phyloP scores from a whole-genome alignment of 495 filamentous ascomycete species.

The Daldinia grandis region DNA sequence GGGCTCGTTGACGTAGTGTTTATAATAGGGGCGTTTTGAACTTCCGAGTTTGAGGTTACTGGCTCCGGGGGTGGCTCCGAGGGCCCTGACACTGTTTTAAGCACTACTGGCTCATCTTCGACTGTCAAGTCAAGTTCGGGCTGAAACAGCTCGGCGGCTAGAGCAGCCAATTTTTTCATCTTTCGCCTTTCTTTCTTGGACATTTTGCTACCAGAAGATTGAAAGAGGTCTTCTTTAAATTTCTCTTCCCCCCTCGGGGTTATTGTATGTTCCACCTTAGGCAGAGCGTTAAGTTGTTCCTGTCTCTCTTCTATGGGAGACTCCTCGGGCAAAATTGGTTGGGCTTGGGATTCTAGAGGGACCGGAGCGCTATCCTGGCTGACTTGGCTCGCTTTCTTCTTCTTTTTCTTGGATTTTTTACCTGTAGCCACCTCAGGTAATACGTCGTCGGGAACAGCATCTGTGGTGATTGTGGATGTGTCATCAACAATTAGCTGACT shows the following conservation, averaged over 20 bases:
- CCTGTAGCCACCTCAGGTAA: slow-evolving; percentile 25
- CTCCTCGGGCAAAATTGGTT: slow-evolving; percentile 20
- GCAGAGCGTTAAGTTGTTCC: slow-evolving; percentile 23
- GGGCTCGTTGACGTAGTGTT: not conserved
- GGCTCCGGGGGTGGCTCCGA: slow-evolving; percentile 5
- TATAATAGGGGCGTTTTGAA: slow-evolving; percentile 3
- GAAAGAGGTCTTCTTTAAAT: slow-evolving; percentile 16
- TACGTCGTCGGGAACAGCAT: slow-evolving; percentile 18
- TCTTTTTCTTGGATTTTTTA: slow-evolving; percentile 35
- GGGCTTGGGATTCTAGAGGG: slow-evolving; percentile 29
- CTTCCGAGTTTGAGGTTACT: not conserved
- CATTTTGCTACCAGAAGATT: slow-evolving; percentile 38
- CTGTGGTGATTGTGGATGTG: not conserved
- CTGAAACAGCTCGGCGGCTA: slow-evolving; percentile 36
- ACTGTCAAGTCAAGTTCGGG: slow-evolving; percentile 9
- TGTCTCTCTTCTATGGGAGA: slow-evolving; percentile 21
- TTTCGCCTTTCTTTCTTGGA: slow-evolving; percentile 48
- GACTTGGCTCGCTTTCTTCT: slow-evolving; percentile 37
- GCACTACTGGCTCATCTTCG: slow-evolving; percentile 6
- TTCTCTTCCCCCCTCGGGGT: not conserved
- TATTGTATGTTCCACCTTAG: slow-evolving; percentile 27
- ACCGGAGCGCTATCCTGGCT: slow-evolving; percentile 14
- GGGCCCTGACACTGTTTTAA: slow-evolving; percentile 14
- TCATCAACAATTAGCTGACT: slow-evolving; percentile 33
- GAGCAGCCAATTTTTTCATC: slow-evolving; percentile 31